phyloP scores from a whole-genome alignment of 768 basidiomycete genomes.

The Naganishia antarctica region DNA sequence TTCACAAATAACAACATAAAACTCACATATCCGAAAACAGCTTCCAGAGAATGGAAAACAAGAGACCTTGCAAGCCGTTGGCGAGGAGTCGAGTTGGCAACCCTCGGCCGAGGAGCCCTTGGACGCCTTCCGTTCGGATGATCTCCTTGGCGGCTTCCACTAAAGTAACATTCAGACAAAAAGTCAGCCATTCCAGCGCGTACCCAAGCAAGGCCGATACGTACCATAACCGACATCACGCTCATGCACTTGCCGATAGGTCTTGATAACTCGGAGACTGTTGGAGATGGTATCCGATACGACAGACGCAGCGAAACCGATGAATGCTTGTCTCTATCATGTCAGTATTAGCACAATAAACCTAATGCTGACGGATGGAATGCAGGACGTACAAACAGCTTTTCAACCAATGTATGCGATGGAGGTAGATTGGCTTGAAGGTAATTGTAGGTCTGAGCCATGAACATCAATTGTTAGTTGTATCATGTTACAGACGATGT shows the following conservation, averaged over 20 bases:
- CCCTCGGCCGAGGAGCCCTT: conserved; percentile 79
- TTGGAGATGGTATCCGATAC: conserved; percentile 81
- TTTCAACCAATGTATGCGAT: conserved; percentile 56
- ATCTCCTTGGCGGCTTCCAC: conserved; percentile 70
- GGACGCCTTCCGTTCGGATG: conserved; percentile 67
- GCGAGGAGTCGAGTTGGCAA: conserved; percentile 81
- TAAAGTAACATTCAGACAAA: conserved; percentile 25
- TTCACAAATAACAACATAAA: neutral
- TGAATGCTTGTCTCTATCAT: conserved; percentile 68
- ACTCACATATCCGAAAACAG: conserved; percentile 76
- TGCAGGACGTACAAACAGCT: conserved; percentile 53
- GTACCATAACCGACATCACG: conserved; percentile 67
- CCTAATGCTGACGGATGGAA: neutral
- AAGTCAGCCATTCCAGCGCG: neutral
- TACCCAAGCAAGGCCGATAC: conserved; percentile 27
- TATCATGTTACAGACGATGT: conserved; percentile 48
- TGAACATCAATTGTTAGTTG: neutral
- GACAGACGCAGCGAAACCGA: conserved; percentile 82
- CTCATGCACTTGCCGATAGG: conserved; percentile 86
- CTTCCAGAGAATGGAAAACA: conserved; percentile 89
- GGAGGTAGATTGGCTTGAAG: conserved; percentile 62
- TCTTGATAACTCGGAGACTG: conserved; percentile 87
- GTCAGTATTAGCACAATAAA: neutral
- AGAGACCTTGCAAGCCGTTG: conserved; percentile 83
- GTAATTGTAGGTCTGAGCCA: conserved; percentile 63